These are phyloP conservation scores for Penicillium dipodomyicola DNA, from an alignment of 495 filamentous ascomycete genomes.

Conservation along the genomic window DNA sequence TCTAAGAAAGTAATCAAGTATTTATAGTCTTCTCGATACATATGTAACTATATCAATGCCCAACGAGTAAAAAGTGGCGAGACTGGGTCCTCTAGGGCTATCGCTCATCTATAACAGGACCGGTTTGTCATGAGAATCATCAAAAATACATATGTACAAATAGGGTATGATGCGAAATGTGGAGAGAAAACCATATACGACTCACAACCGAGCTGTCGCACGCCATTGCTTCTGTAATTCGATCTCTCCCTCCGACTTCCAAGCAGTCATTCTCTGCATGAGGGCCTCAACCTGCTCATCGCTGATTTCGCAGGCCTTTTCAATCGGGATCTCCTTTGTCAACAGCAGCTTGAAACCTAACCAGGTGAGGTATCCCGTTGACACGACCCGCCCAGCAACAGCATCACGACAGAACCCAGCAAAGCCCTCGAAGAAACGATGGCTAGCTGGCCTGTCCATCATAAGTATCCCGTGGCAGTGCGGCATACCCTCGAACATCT, in stretches of 20 bases:
- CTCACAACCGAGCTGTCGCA: constrained; percentile 49
- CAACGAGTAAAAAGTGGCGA: background rate
- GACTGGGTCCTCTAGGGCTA: background rate
- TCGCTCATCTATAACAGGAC: background rate
- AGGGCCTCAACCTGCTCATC: constrained; percentile 52
- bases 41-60: background rate
- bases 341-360: constrained; percentile 53
- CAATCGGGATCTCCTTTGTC: constrained; percentile 52
- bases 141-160: background rate
- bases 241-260: constrained; percentile 45
- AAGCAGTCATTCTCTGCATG: constrained; percentile 49
- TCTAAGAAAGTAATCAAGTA: background rate
- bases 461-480: constrained; percentile 77
- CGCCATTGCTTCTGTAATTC: constrained; percentile 39
- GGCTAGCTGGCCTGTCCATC: constrained; percentile 42
- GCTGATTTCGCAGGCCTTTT: constrained; percentile 44
- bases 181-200: background rate
- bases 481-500: constrained; percentile 85
- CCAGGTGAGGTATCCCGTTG: constrained; percentile 41
- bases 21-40: constrained; percentile 1
- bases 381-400: constrained; percentile 30
- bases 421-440: constrained; percentile 55
- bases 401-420: constrained; percentile 52
- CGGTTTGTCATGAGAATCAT: background rate
- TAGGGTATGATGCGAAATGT: background rate